These are phyloP conservation scores for Linnemannia hyalina DNA, from an alignment of 192 early-diverging fungal species.

Conservation along the genomic window DNA sequence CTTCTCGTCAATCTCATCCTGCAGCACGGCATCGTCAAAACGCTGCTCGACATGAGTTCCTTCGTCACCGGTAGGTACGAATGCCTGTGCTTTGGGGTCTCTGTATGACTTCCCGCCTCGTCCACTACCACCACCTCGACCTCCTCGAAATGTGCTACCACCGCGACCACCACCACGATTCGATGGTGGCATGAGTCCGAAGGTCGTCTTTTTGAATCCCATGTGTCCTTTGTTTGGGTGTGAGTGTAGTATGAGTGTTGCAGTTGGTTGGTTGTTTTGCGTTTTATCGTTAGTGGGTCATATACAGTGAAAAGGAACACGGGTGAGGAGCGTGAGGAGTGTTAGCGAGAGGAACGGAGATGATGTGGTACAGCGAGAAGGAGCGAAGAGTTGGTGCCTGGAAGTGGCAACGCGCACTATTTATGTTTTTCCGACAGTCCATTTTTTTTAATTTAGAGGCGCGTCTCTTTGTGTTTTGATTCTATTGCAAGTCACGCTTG, in stretches of 20 bases:
- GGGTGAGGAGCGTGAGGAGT: neutral
- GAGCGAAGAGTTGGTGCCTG: neutral
- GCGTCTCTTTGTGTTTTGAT: neutral
- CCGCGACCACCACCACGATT: slow-evolving; percentile 35
- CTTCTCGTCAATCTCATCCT: slow-evolving; percentile 68
- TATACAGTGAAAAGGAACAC: neutral
- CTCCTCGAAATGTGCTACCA: slow-evolving; percentile 24
- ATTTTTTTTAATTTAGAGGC: neutral
- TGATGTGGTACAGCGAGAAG: neutral
- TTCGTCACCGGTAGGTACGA: slow-evolving; percentile 46
- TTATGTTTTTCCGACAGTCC: neutral
- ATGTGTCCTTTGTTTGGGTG: neutral
- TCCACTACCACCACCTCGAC: slow-evolving; percentile 22
- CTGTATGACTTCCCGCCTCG: slow-evolving; percentile 35
- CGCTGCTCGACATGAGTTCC: slow-evolving; percentile 51
- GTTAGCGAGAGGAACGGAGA: neutral
- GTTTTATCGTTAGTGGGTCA: neutral
- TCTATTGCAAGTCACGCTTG: neutral
- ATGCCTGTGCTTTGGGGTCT: slow-evolving; percentile 36
- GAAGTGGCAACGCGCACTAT: slow-evolving; percentile 1
- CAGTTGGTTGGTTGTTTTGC: neutral
- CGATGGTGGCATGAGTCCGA: slow-evolving; percentile 50
- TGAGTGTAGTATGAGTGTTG: neutral
- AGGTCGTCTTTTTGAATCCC: slow-evolving; percentile 49
- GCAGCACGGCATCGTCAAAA: slow-evolving; percentile 42